Evolutionary conservation across 1,284 basidiomycete species (phyloP), one percentile per base, ranked within the genome.

Genomic region (Sporisorium iseilematis-ciliati): DNA sequence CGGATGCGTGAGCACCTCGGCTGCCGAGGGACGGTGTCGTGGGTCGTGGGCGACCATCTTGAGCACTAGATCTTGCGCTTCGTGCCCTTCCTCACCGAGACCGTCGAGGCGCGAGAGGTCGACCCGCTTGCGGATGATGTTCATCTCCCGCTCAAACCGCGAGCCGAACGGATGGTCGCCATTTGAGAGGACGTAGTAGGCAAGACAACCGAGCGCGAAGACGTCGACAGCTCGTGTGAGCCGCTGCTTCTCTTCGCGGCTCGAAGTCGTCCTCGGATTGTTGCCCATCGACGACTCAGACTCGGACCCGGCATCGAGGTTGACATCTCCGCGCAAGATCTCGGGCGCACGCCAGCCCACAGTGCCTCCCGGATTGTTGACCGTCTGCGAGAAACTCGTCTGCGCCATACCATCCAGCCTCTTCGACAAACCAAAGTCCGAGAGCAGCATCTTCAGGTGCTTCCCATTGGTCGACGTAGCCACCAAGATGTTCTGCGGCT

Each of bases 401-500:
- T 83, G 81, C 12, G 81, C 80, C 35, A 82, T 55, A 25, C 81
- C 78, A 40, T 85, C 83, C 50, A 85, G 62, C 33, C 78, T 65
- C 63, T 85, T 85, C 3, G 80, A 82, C 25, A 85, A 73, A 10
- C 83, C 83, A 76, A 85, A 84, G 62, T 85, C 83, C 10, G 82
- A 84, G 0, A 85, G 75, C 3, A 85, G 69, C 78, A 85, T 81
- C 57, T 84, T 84, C 50, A 85, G 73, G 20, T 66, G 65, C 35
- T 73, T 67, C 35, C 80, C 76, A 16, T 74, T 78, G 7, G 72
- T 42, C 33, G 61, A 75, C 1, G 60, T 79, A 35, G 65, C 69
- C n/a, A 98, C 90, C 8, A 99, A 89, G 62, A 99, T 98, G 83
- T 99, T 99, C 86, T 97, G 95, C 4, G 96, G 96, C 84, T 99